phyloP scores from a whole-genome alignment of 2,329 filamentous ascomycete species.

The Berkeleyomyces rouxiae region DNA sequence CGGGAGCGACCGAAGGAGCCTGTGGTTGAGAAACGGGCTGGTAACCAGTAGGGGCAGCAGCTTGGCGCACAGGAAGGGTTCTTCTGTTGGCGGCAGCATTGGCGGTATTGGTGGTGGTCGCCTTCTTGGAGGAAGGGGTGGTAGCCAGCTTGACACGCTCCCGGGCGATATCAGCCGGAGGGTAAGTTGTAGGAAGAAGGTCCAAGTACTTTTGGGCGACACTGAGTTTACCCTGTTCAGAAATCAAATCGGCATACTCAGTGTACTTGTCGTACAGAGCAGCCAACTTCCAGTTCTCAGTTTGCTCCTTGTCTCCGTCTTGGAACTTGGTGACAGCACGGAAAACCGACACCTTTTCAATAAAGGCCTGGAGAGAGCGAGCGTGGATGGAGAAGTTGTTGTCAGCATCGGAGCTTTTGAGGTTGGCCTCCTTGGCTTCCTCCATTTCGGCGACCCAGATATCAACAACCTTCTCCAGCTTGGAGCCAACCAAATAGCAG shows the following conservation, averaged over 20 bases:
- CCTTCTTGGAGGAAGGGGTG: slow-evolving; percentile 24
- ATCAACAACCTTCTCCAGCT: slow-evolving; percentile 87
- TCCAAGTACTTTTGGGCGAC: slow-evolving; percentile 85
- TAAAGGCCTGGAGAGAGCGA: slow-evolving; percentile 73
- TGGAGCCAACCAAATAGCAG: slow-evolving; percentile 90
- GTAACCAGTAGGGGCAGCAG: slow-evolving; percentile 21
- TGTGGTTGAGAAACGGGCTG: slow-evolving; percentile 16
- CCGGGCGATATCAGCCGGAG: slow-evolving; percentile 72
- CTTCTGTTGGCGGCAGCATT: slow-evolving; percentile 15
- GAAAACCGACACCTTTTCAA: slow-evolving; percentile 97
- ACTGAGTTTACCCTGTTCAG: slow-evolving; percentile 70
- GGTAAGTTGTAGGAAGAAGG: slow-evolving; percentile 67
- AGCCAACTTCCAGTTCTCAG: slow-evolving; percentile 74
- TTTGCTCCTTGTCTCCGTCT: slow-evolving; percentile 55
- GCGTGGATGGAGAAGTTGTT: slow-evolving; percentile 88
- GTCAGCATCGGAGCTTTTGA: slow-evolving; percentile 52
- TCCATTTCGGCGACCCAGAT: slow-evolving; percentile 88
- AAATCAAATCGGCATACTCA: slow-evolving; percentile 91
- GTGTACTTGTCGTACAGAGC: slow-evolving; percentile 86
- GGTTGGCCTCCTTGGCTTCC: slow-evolving; percentile 60
- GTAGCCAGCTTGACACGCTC: slow-evolving; percentile 75
- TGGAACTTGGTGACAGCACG: slow-evolving; percentile 82
- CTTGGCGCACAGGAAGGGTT: slow-evolving; percentile 16
- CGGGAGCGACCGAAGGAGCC: not conserved
- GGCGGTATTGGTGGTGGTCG: slow-evolving; percentile 17